phyloP scores from a whole-genome alignment of 1,284 basidiomycete species.

The Wallemia hederae region DNA sequence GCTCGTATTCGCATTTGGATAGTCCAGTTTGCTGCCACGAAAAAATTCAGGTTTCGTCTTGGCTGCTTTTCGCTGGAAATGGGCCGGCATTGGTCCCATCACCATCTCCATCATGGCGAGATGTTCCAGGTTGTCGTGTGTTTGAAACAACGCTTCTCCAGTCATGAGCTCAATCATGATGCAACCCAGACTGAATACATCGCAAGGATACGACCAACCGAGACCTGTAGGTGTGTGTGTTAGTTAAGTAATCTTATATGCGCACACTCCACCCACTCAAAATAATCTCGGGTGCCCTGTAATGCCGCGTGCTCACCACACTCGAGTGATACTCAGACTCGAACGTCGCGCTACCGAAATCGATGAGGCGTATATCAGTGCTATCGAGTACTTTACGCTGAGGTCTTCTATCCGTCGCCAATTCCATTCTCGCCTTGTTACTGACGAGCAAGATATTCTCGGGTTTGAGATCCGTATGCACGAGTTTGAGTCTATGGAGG shows the following conservation, averaged over 20 bases:
- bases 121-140: constrained; percentile 95
- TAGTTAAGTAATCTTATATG: not conserved
- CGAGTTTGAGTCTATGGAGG: constrained; percentile 62
- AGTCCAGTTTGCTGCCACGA: constrained; percentile 57
- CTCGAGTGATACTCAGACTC: constrained; percentile 94
- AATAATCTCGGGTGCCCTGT: constrained; percentile 96
- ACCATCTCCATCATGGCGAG: constrained; percentile 99
- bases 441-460: constrained; percentile 88
- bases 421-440: constrained; percentile 19
- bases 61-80: constrained; percentile 29
- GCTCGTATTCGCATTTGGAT: constrained; percentile 59
- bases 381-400: constrained; percentile 46
- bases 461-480: constrained; percentile 96
- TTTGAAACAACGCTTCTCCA: constrained; percentile 89
- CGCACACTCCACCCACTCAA: constrained; percentile 30
- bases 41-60: constrained; percentile 70
- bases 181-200: constrained; percentile 93
- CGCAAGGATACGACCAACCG: constrained; percentile 95
- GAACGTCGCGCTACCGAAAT: constrained; percentile 96
- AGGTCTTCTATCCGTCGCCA: constrained; percentile 10
- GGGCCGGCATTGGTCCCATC: constrained; percentile 81
- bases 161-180: constrained; percentile 98
- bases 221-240: constrained; percentile 28
- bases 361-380: constrained; percentile 85
- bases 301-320: constrained; percentile 91